phyloP scores from a whole-genome alignment of 2,329 filamentous ascomycete species.

The Cytospora paraplurivora region DNA sequence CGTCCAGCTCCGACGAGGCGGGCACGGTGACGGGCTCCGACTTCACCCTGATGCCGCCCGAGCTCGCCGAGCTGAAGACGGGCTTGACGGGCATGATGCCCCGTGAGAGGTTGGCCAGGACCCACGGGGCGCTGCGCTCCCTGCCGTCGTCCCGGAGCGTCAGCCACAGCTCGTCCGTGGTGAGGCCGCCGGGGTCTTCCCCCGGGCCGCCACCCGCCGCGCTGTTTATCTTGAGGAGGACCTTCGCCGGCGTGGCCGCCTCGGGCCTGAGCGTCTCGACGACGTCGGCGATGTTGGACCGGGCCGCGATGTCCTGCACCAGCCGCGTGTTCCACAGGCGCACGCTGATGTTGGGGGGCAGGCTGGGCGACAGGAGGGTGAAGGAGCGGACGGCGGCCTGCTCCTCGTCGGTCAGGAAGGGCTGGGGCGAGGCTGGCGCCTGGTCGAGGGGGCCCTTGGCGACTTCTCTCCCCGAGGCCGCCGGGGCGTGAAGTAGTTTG shows the following conservation, averaged over 20 bases:
- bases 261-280: slow-evolving; percentile 31
- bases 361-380: slow-evolving; percentile 50
- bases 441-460: slow-evolving; percentile 44
- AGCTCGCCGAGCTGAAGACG: background rate
- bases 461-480: slow-evolving; percentile 38
- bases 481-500: slow-evolving; percentile 37
- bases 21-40: slow-evolving; percentile 29
- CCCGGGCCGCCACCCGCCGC: slow-evolving; percentile 32
- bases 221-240: slow-evolving; percentile 40
- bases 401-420: slow-evolving; percentile 38
- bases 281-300: slow-evolving; percentile 31
- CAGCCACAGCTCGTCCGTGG: slow-evolving; percentile 38
- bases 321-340: slow-evolving; percentile 31
- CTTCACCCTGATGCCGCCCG: slow-evolving; percentile 11
- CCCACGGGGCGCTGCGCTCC: slow-evolving; percentile 45
- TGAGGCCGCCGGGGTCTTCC: slow-evolving; percentile 31
- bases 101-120: slow-evolving; percentile 32
- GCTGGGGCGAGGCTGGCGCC: slow-evolving; percentile 39
- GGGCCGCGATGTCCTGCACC: slow-evolving; percentile 26
- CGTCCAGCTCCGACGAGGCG: slow-evolving; percentile 10
- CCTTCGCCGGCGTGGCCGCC: slow-evolving; percentile 34
- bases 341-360: slow-evolving; percentile 29
- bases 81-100: slow-evolving; percentile 30
- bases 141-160: slow-evolving; percentile 47
- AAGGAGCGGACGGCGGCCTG: slow-evolving; percentile 49